Evolutionary conservation across 1,284 basidiomycete species (phyloP).

Genomic region (Porogramme epimiltina): DNA sequence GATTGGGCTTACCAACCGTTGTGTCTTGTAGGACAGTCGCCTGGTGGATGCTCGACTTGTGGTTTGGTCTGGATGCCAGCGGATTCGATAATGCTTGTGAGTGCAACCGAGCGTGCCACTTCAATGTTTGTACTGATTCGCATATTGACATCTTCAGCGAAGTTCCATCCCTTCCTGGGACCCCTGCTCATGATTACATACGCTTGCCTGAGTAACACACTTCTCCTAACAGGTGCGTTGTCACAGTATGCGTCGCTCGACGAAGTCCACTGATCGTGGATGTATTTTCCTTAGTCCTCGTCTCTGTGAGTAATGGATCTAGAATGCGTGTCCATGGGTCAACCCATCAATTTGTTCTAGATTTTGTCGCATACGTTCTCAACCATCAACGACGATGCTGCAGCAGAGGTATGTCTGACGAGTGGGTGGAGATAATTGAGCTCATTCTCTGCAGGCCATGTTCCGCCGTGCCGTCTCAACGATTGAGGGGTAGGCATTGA

Average conservation of each 20-base stretch:
- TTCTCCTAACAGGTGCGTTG: constrained; percentile 72
- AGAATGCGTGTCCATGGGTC: too few relatives aligned
- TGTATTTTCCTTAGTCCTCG: constrained; percentile 76
- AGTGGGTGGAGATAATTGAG: not conserved
- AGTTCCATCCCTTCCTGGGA: constrained; percentile 84
- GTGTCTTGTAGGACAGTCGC: constrained; percentile 45
- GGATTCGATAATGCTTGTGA: constrained; percentile 79
- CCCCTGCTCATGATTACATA: constrained; percentile 87
- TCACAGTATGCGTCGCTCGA: constrained; percentile 1
- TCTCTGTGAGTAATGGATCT: constrained; percentile 75
- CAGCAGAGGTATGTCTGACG: constrained; percentile 69
- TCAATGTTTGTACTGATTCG: not conserved
- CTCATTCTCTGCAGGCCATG: constrained; percentile 64
- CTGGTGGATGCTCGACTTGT: constrained; percentile 91
- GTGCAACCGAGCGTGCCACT: constrained; percentile 35
- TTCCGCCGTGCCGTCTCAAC: constrained; percentile 90
- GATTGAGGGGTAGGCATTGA: constrained; percentile 71
- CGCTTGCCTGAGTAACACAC: constrained; percentile 86
- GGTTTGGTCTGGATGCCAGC: constrained; percentile 87
- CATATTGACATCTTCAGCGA: constrained; percentile 39
- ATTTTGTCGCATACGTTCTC: constrained; percentile 94
- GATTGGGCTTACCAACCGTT: not conserved
- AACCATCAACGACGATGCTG: constrained; percentile 88
- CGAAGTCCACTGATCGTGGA: too few relatives aligned
- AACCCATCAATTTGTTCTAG: constrained; percentile 46